These are phyloP conservation scores for Luffa acutangula DNA, from an alignment of 306 rosid genomes.

Conservation along the genomic window DNA sequence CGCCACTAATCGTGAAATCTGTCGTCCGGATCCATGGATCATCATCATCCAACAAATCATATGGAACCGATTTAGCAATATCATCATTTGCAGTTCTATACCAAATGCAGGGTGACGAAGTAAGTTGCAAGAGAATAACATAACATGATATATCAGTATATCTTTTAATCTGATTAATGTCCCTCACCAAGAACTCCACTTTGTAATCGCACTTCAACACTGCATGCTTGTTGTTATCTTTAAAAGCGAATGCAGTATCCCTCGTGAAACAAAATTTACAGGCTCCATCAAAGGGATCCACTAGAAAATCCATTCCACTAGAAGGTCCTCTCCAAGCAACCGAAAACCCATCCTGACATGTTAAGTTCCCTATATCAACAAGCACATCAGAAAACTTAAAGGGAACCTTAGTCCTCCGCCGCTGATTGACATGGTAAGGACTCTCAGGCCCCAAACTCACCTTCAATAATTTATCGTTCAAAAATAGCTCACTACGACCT, in stretches of 20 bases:
- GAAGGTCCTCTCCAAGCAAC: conserved; percentile 64
- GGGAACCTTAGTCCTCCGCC: conserved; percentile 54
- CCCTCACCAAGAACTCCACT: conserved; percentile 63
- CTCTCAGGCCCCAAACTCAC: conserved; percentile 55
- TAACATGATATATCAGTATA: conserved; percentile 33
- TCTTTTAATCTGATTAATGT: conserved; percentile 39
- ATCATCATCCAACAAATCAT: conserved; percentile 69
- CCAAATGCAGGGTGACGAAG: conserved; percentile 61
- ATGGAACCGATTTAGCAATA: conserved; percentile 40
- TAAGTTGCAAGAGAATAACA: conserved; percentile 45
- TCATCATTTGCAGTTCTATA: conserved; percentile 87
- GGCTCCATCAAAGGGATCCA: conserved; percentile 63
- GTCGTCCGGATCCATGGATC: conserved; percentile 94
- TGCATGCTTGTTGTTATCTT: conserved; percentile 21
- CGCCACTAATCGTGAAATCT: conserved; percentile 80
- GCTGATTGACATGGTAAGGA: conserved; percentile 39
- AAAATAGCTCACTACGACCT: conserved; percentile 31
- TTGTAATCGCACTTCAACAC: conserved; percentile 68
- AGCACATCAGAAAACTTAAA: conserved; percentile 49
- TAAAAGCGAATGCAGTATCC: conserved; percentile 51
- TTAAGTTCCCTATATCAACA: conserved; percentile 62
- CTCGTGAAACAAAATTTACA: conserved; percentile 64
- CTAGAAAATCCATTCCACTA: conserved; percentile 57
- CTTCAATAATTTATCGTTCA: conserved; percentile 29
- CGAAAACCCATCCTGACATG: conserved; percentile 29